A percentile compares a stretch with the other conserved stretches of the same genome.
Conservation (phyloP, 441 rosid species). For the Hura crepitans region DNA sequence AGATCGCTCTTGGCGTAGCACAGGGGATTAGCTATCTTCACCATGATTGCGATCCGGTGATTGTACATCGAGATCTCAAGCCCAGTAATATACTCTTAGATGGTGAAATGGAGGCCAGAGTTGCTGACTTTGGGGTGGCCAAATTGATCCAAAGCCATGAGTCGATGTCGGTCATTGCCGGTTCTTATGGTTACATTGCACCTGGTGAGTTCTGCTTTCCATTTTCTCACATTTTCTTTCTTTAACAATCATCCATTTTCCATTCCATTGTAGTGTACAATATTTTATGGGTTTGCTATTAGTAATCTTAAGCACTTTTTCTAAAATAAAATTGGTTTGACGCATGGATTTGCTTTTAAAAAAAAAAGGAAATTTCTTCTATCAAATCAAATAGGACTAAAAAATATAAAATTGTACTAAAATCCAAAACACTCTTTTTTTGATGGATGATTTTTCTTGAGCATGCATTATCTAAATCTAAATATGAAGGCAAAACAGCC, state of each 20-base stretch:
- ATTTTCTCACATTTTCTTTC: no score
- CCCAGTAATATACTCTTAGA: conserved; percentile 84
- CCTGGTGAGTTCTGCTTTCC: conserved; percentile 53
- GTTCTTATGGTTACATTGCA: conserved; percentile 96
- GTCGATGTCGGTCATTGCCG: conserved; percentile 97
- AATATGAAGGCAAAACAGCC: no score
- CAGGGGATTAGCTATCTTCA: conserved; percentile 96
- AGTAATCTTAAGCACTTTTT: no score
- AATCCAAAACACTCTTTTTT: not conserved
- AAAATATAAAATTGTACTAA: no score
- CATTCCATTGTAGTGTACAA: no score
- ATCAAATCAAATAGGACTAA: no score
- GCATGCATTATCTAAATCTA: no score
- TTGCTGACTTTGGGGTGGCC: conserved; percentile 95
- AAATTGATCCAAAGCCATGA: conserved; percentile 76
- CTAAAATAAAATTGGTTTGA: no score
- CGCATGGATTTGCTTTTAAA: no score
- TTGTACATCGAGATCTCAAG: conserved; percentile 89
- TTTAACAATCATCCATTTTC: no score
- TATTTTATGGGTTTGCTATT: no score
- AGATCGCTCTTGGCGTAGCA: conserved; percentile 86
- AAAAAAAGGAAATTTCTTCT: no score
- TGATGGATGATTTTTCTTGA: conserved; percentile 1
- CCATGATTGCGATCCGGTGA: conserved; percentile 93
- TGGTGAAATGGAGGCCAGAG: conserved; percentile 89